A percentile compares a stretch with the other conserved stretches of the same genome.
Conservation (phyloP, 2,329 filamentous ascomycete genomes). For the Phialocephala subalpina region DNA sequence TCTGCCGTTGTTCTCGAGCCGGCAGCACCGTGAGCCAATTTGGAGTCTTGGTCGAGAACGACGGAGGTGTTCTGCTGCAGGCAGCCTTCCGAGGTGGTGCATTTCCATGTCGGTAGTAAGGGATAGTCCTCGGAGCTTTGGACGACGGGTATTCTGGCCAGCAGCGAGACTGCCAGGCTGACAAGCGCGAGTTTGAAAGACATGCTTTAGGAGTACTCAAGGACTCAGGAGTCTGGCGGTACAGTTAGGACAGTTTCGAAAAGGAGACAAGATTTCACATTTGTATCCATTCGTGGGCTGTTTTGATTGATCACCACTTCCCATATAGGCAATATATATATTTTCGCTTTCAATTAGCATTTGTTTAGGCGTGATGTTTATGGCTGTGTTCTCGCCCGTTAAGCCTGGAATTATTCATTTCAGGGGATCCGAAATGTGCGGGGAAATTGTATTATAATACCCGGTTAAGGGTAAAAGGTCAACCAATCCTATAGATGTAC, state of each 20-base stretch:
- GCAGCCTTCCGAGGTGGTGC: conserved; percentile 58
- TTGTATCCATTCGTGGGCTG: conserved; percentile 9
- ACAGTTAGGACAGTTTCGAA: not conserved
- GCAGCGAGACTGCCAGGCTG: conserved; percentile 18
- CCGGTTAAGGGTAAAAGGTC: conserved; percentile 18
- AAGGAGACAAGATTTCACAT: conserved; percentile 2
- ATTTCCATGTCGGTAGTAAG: conserved; percentile 58
- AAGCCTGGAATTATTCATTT: conserved; percentile 19
- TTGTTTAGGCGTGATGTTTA: conserved; percentile 26
- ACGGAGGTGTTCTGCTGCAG: conserved; percentile 55
- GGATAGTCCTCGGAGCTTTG: conserved; percentile 54
- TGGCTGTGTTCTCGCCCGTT: conserved; percentile 13
- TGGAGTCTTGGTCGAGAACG: conserved; percentile 54
- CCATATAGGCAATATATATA: conserved; percentile 21
- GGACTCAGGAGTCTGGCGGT: not conserved
- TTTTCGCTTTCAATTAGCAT: conserved; percentile 12
- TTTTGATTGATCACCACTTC: conserved; percentile 11
- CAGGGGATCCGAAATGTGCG: conserved; percentile 10
- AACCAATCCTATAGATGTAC: conserved; percentile 15
- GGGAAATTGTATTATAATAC: conserved; percentile 17
- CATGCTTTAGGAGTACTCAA: conserved; percentile 14
- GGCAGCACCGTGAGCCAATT: conserved; percentile 43
- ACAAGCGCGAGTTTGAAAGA: conserved; percentile 23
- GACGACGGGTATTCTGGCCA: conserved; percentile 3
- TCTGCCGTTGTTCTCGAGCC: conserved; percentile 50